Base-by-base conservation (phyloP, 768 basidiomycete species). In the Coprinopsis cinerea region DNA sequence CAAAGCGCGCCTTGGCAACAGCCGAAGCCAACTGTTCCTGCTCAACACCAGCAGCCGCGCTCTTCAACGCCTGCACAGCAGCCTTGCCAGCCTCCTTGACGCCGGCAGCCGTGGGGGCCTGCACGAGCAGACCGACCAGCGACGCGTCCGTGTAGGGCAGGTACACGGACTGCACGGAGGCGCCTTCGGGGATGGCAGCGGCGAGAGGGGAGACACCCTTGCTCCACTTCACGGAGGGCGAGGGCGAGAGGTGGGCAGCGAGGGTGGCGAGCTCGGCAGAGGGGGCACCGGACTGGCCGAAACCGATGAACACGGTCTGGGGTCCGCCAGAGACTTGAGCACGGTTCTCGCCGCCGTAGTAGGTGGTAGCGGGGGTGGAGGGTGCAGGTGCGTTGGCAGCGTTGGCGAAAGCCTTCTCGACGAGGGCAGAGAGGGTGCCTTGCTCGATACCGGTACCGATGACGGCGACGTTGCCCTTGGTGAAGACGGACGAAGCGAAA, bases 131-230 rank as follows among this genome's bases (percentile, higher is more conserved):
- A 51, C 93, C 93, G 52, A 95, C 82, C 44, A 99, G 76, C 5
- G 86, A 74, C 2, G 92, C 94, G 62, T 98, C 95, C 14, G 92
- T 90, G 71, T 98, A 98, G 13, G 88, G 84, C 11, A 93, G 73
- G 61, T 89, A 79, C 47, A 96, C 81, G 10, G 85, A 67, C 63
- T 85, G 76, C 48, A 87, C 87, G 22, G 77, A 77, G 1, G 85
- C 72, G 36, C 78, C 77, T 49, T 63, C 60, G n/a, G 83, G 82
- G 18, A 85, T 63, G 44, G 70, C 67, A 47, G 78, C 67, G 9
- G 86, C 70, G 53, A 94, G 70, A 10, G 88, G 80, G 2, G 90
- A 85, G 13, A 79, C 59, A 23, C 89, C 82, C 52, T 80, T 66
- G 2, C 83, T 78, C 94, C 94, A 98, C 68, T 97, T 97, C 62